These are phyloP conservation scores for Bretziella fagacearum DNA, from an alignment of 2,329 filamentous ascomycete genomes.

Conservation along the genomic window DNA sequence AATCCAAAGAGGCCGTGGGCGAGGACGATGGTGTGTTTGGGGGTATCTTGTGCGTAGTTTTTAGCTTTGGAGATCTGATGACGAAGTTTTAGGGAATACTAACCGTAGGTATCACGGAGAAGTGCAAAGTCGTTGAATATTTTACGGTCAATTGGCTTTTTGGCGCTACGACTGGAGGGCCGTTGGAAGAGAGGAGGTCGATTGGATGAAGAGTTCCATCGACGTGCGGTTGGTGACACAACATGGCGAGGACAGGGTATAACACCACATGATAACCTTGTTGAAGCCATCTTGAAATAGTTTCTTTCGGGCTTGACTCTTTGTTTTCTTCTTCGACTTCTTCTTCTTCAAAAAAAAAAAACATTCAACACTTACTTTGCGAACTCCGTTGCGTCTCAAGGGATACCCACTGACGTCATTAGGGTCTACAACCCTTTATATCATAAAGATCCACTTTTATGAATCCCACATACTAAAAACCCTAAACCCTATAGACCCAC, in stretches of 20 bases:
- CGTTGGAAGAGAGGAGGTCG: not conserved
- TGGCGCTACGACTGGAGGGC: not conserved
- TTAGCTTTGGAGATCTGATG: not conserved
- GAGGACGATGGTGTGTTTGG: conserved; percentile 45
- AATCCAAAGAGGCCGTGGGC: conserved; percentile 51
- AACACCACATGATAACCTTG: not conserved
- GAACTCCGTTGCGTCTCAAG: not conserved
- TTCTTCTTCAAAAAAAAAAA: too few relatives aligned
- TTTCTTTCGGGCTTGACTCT: not conserved
- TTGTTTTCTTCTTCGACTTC: too few relatives aligned
- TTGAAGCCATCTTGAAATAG: not conserved
- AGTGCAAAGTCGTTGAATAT: conserved; percentile 14
- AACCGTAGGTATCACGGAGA: conserved; percentile 12
- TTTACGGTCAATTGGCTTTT: conserved; percentile 12
- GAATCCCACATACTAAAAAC: not conserved
- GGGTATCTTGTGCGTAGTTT: conserved; percentile 18
- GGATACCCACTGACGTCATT: not conserved
- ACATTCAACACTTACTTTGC: not conserved
- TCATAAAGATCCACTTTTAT: not conserved
- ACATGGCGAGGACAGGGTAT: not conserved
- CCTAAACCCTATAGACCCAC: not conserved
- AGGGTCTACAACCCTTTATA: not conserved
- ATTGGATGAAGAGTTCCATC: not conserved
- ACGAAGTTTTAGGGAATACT: not conserved
- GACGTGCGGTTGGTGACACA: not conserved